These are phyloP conservation scores for Globisporangium megalacanthum DNA, from an alignment of 352 stramenopile genomes.

Conservation along the genomic window DNA sequence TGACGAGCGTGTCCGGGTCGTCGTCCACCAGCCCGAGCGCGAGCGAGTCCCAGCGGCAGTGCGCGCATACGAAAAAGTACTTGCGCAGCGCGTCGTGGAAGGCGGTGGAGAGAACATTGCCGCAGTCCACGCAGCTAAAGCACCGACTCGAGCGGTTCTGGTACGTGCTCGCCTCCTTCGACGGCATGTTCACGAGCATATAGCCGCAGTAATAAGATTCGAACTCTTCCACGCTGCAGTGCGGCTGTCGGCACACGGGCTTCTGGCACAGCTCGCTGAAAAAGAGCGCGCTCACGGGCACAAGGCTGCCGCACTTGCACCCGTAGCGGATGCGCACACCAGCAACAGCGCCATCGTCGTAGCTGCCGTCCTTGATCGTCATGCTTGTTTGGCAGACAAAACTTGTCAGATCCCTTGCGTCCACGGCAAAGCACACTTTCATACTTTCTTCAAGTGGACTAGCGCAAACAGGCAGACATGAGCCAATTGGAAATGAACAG, in stretches of 20 bases:
- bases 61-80: constrained; percentile 78
- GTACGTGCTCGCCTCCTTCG: constrained; percentile 82
- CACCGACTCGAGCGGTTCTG: constrained; percentile 84
- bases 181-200: constrained; percentile 81
- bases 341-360: constrained; percentile 14
- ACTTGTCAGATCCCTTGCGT: not conserved
- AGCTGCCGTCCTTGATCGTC: constrained; percentile 5
- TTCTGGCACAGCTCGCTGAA: constrained; percentile 77
- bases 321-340: constrained; percentile 56
- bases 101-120: constrained; percentile 58
- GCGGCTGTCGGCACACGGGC: constrained; percentile 57
- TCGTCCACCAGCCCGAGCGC: constrained; percentile 56
- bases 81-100: constrained; percentile 47
- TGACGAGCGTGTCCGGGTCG: constrained; percentile 79
- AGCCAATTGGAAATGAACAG: too few species aligned
- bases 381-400: constrained; percentile 1
- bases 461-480: too few species aligned
- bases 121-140: constrained; percentile 74
- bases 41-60: constrained; percentile 86
- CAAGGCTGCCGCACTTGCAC: constrained; percentile 66
- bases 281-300: constrained; percentile 53
- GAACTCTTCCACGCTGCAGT: constrained; percentile 81
- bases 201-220: constrained; percentile 87
- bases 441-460: too few species aligned
- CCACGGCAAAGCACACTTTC: too few species aligned